These are phyloP conservation scores for Ogataea nakhonphanomensis DNA, from an alignment of 805 yeast genomes.

Conservation along the genomic window DNA sequence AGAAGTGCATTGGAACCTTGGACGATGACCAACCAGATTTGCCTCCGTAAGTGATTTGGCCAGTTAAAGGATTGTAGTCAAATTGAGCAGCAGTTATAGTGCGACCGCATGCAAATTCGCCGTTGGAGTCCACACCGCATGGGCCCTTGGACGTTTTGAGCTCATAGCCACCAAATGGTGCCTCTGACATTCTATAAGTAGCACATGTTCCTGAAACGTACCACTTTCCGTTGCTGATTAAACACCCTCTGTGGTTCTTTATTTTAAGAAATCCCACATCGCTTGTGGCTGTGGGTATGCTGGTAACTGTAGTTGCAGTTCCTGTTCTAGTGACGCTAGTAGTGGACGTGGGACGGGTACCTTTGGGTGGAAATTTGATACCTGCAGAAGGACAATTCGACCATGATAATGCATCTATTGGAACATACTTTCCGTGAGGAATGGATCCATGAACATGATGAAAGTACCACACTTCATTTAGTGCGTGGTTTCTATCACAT, in stretches of 20 bases:
- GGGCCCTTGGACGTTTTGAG: slow-evolving; percentile 68
- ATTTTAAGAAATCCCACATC: slow-evolving; percentile 48
- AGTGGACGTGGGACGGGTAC: slow-evolving; percentile 30
- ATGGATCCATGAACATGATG: slow-evolving; percentile 73
- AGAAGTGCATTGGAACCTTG: slow-evolving; percentile 39
- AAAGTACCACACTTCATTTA: slow-evolving; percentile 77
- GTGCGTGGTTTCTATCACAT: slow-evolving; percentile 51
- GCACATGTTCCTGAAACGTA: slow-evolving; percentile 84
- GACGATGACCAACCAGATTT: slow-evolving; percentile 56
- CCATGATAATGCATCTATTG: slow-evolving; percentile 54
- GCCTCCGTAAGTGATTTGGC: slow-evolving; percentile 59
- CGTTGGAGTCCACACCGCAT: slow-evolving; percentile 49
- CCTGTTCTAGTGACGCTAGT: slow-evolving; percentile 25
- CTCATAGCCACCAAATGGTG: slow-evolving; percentile 71
- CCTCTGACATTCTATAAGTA: slow-evolving; percentile 53
- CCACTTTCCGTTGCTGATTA: slow-evolving; percentile 87
- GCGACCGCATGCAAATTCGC: slow-evolving; percentile 31
- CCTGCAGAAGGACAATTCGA: slow-evolving; percentile 68
- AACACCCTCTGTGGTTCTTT: slow-evolving; percentile 60
- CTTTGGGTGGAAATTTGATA: slow-evolving; percentile 71
- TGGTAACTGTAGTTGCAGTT: slow-evolving; percentile 32
- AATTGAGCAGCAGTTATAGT: slow-evolving; percentile 51
- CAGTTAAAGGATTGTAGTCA: slow-evolving; percentile 44
- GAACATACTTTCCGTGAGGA: slow-evolving; percentile 57
- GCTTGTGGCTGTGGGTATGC: slow-evolving; percentile 32